A percentile compares a stretch with the other conserved stretches of the same genome.
phyloP scores from a whole-genome alignment of 1,284 basidiomycete genomes.

The Leccinum pachyderme region DNA sequence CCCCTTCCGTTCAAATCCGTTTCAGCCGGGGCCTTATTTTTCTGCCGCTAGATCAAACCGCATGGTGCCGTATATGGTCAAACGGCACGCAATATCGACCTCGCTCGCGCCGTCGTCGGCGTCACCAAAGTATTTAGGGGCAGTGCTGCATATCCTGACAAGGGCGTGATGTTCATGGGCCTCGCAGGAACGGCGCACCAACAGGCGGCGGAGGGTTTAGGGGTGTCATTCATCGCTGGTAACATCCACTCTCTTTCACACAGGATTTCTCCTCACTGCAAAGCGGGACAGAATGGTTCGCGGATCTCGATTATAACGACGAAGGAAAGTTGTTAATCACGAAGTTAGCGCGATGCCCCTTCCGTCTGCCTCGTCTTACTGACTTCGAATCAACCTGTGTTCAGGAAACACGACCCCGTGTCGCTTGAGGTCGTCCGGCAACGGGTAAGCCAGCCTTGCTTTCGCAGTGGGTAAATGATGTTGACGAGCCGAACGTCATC shows the following conservation, averaged over 20 bases:
- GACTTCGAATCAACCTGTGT: not conserved
- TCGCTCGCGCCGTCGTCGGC: slow-evolving; percentile 50
- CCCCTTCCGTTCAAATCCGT: too few species aligned
- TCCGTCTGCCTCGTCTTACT: not conserved
- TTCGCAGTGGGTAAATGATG: not conserved
- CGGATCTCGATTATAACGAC: slow-evolving; percentile 55
- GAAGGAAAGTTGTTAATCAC: slow-evolving; percentile 57
- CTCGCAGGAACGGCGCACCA: slow-evolving; percentile 61
- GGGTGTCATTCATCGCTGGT: slow-evolving; percentile 61
- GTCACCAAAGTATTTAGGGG: slow-evolving; percentile 48
- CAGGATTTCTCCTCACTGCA: not conserved
- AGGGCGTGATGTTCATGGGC: slow-evolving; percentile 52
- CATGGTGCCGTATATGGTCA: slow-evolving; percentile 61
- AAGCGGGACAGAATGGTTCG: slow-evolving; percentile 54
- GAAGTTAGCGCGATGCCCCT: slow-evolving; percentile 37
- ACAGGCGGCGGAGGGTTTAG: slow-evolving; percentile 47
- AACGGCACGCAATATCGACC: slow-evolving; percentile 48
- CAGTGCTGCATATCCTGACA: slow-evolving; percentile 16
- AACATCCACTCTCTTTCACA: not conserved
- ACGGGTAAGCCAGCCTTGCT: slow-evolving; percentile 36
- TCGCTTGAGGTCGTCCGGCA: slow-evolving; percentile 41
- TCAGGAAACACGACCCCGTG: slow-evolving; percentile 52
- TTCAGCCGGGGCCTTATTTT: not conserved
- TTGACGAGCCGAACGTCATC: not conserved
- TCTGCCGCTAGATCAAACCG: slow-evolving; percentile 42